phyloP scores from a whole-genome alignment of 1,139 yeast genomes.

The Casaregolazyma lundiana region DNA sequence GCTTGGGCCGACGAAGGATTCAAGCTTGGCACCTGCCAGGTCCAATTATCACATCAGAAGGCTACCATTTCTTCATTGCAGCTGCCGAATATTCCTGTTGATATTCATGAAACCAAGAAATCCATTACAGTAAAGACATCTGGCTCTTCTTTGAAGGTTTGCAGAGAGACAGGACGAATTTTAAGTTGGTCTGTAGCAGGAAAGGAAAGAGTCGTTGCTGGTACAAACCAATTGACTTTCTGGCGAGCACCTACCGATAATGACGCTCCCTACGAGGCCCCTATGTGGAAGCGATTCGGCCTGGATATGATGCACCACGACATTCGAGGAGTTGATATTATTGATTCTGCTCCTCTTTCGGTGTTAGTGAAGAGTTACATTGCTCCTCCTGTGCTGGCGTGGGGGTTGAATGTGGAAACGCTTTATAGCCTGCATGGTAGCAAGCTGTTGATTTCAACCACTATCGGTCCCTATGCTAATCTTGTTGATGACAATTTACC shows the following conservation, averaged over 20 bases:
- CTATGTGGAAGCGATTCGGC: conserved; percentile 1
- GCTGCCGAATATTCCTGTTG: no score
- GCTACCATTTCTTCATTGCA: neutral
- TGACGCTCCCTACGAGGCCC: conserved; percentile 1
- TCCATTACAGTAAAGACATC: no score
- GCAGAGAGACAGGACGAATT: no score
- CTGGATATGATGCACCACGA: neutral
- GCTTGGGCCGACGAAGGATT: conserved; percentile 23
- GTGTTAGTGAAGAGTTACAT: no score
- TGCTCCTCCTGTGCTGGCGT: no score
- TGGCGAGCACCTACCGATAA: conserved; percentile 33
- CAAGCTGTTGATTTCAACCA: conserved; percentile 9
- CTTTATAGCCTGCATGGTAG: conserved; percentile 12
- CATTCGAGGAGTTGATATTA: no score
- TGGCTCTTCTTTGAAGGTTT: no score
- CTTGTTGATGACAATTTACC: conserved; percentile 16
- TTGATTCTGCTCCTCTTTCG: no score
- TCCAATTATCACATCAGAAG: conserved; percentile 12
- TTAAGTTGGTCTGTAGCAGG: conserved; percentile 17
- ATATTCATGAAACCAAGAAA: no score
- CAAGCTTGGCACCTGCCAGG: conserved; percentile 27
- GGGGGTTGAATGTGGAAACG: conserved; percentile 15
- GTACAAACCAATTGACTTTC: conserved; percentile 23
- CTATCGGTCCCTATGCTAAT: conserved; percentile 9
- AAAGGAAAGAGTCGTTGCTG: conserved; percentile 15